Evolutionary conservation across 495 filamentous ascomycete species (phyloP).

Genomic region (Podospora pseudopauciseta): DNA sequence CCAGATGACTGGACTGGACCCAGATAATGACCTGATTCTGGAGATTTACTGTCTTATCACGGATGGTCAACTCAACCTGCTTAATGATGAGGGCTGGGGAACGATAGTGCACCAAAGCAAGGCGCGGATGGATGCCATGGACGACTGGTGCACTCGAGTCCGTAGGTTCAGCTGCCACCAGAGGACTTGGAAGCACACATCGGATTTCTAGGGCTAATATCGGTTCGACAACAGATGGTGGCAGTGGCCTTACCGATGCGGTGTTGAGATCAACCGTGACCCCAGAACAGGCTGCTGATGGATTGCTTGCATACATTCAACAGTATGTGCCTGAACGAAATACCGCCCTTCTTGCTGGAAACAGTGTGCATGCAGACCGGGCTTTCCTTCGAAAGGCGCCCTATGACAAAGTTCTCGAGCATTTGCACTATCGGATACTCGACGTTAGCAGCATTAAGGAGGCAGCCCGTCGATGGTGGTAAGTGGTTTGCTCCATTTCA

Average conservation of each 20-base stretch:
- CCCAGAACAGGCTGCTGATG: slow-evolving; percentile 65
- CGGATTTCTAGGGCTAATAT: not conserved
- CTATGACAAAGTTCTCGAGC: slow-evolving; percentile 65
- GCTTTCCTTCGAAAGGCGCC: slow-evolving; percentile 73
- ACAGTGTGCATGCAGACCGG: slow-evolving; percentile 86
- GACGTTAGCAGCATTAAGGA: slow-evolving; percentile 93
- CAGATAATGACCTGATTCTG: slow-evolving; percentile 75
- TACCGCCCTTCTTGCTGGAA: slow-evolving; percentile 76
- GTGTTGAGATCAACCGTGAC: slow-evolving; percentile 71
- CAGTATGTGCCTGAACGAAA: slow-evolving; percentile 60
- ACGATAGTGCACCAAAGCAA: slow-evolving; percentile 71
- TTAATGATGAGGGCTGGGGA: slow-evolving; percentile 77
- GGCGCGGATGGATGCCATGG: slow-evolving; percentile 71
- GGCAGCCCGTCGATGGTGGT: slow-evolving; percentile 76
- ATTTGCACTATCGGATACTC: slow-evolving; percentile 84
- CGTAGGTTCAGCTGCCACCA: slow-evolving; percentile 10
- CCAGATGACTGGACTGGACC: slow-evolving; percentile 92
- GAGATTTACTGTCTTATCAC: slow-evolving; percentile 95
- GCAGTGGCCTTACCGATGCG: slow-evolving; percentile 74
- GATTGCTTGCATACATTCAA: slow-evolving; percentile 73
- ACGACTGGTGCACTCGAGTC: slow-evolving; percentile 53
- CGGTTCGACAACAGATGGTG: slow-evolving; percentile 42
- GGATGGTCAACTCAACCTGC: slow-evolving; percentile 65
- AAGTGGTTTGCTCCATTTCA: slow-evolving; percentile 1
- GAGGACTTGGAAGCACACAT: not conserved